Percentiles rank a stretch among this genome's conserved stretches.
Evolutionary conservation across 768 basidiomycete genomes (phyloP).

Genomic region (Trametes villosa): DNA sequence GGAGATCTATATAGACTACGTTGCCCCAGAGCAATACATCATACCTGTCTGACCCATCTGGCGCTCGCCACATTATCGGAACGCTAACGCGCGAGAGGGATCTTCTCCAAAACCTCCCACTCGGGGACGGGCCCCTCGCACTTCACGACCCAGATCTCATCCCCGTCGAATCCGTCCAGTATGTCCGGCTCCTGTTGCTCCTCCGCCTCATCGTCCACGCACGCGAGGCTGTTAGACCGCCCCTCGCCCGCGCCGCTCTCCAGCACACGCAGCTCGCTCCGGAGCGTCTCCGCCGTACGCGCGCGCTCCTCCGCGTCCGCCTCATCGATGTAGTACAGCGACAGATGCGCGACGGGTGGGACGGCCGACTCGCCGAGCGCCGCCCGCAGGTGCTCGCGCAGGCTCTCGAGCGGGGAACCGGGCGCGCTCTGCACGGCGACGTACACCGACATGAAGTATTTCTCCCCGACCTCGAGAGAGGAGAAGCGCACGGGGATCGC

Average conservation of each 20-base stretch:
- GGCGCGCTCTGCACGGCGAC: slow-evolving; percentile 50
- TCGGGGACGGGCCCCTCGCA: slow-evolving; percentile 35
- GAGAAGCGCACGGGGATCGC: slow-evolving; percentile 52
- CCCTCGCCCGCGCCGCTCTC: slow-evolving; percentile 34
- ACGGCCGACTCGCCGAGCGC: slow-evolving; percentile 46
- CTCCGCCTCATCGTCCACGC: slow-evolving; percentile 13
- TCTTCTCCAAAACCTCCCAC: slow-evolving; percentile 33
- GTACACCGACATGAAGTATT: slow-evolving; percentile 76
- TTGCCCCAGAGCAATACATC: not conserved
- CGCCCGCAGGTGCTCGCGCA: slow-evolving; percentile 54
- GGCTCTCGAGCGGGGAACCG: slow-evolving; percentile 41
- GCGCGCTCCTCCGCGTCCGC: slow-evolving; percentile 63
- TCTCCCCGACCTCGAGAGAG: slow-evolving; percentile 57
- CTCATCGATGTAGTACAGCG: slow-evolving; percentile 73
- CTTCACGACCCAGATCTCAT: slow-evolving; percentile 34
- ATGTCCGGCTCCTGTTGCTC: slow-evolving; percentile 13
- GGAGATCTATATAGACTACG: not conserved
- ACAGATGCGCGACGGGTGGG: slow-evolving; percentile 72
- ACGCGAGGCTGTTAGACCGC: slow-evolving; percentile 10
- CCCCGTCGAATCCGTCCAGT: slow-evolving; percentile 30
- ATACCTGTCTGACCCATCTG: not conserved
- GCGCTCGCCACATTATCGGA: not conserved
- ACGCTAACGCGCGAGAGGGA: slow-evolving; percentile 12
- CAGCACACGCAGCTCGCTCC: slow-evolving; percentile 40
- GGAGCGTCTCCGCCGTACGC: slow-evolving; percentile 49